Conservation (phyloP, 306 rosid species). For the Dalbergia cochinchinensis region DNA sequence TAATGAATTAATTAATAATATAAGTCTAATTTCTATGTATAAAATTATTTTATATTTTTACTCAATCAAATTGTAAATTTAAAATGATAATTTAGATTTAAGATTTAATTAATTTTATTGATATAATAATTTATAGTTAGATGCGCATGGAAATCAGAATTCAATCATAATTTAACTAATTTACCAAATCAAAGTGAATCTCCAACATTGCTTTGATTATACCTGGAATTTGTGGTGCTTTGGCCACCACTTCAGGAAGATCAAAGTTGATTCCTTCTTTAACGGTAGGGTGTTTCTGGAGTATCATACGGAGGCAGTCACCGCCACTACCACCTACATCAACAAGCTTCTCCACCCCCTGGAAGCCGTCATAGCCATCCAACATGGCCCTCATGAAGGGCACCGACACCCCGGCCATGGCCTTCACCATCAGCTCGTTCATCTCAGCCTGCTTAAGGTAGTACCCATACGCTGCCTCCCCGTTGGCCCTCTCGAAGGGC, state of each 20-base stretch:
- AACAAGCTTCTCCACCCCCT: constrained; percentile 67
- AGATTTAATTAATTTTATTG: too few relatives aligned
- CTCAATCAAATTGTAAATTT: too few relatives aligned
- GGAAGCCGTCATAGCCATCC: constrained; percentile 72
- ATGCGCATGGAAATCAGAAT: too few relatives aligned
- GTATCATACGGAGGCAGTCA: constrained; percentile 87
- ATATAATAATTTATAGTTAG: too few relatives aligned
- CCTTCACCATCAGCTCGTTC: constrained; percentile 83
- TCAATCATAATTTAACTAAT: too few relatives aligned
- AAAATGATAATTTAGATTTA: too few relatives aligned
- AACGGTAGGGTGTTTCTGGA: constrained; percentile 61
- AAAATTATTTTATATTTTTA: too few relatives aligned
- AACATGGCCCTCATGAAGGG: constrained; percentile 81
- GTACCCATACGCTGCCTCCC: constrained; percentile 73
- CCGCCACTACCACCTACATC: constrained; percentile 97
- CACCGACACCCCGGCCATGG: constrained; percentile 89
- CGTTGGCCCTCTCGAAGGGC: constrained; percentile 84
- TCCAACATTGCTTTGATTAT: neutral
- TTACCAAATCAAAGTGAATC: neutral
- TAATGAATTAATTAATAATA: too few relatives aligned
- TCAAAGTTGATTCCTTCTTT: constrained; percentile 81
- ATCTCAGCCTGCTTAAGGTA: constrained; percentile 76
- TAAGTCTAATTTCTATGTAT: too few relatives aligned
- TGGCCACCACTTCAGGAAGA: constrained; percentile 83
- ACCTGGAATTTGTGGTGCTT: constrained; percentile 72